Evolutionary conservation across 2,329 filamentous ascomycete species (phyloP).

Genomic region (Talaromyces funiculosus): DNA sequence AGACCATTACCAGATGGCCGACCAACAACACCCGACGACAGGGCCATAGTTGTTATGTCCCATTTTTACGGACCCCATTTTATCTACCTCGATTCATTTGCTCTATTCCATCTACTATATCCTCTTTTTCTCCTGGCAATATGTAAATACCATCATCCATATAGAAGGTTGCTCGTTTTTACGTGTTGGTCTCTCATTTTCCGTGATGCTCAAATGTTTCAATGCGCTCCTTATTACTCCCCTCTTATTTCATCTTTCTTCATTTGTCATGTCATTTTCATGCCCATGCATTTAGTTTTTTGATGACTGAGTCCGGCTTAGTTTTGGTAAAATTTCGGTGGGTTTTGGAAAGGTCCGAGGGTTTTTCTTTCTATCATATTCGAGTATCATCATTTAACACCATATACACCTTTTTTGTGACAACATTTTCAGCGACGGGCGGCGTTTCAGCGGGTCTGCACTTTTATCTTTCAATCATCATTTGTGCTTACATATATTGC

Average conservation of each 20-base stretch:
- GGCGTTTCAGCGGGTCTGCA: background rate
- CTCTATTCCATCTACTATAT: background rate
- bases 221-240: background rate
- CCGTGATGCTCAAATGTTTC: background rate
- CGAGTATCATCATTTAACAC: background rate
- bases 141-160: background rate
- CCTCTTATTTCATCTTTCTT: background rate
- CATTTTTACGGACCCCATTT: background rate
- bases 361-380: background rate
- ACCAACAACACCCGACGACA: slow-evolving; percentile 19
- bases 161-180: background rate
- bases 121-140: background rate
- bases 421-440: slow-evolving; percentile 1
- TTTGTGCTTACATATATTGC: background rate
- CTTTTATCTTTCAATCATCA: background rate
- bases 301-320: background rate
- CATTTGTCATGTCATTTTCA: background rate
- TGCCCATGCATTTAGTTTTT: background rate
- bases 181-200: background rate
- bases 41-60: slow-evolving; percentile 11
- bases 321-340: background rate
- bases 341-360: background rate
- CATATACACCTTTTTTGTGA: background rate
- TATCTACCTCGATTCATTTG: background rate
- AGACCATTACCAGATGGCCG: slow-evolving; percentile 11